phyloP scores from a whole-genome alignment of 169 alveolate species.

The Cryptosporidium felis region DNA sequence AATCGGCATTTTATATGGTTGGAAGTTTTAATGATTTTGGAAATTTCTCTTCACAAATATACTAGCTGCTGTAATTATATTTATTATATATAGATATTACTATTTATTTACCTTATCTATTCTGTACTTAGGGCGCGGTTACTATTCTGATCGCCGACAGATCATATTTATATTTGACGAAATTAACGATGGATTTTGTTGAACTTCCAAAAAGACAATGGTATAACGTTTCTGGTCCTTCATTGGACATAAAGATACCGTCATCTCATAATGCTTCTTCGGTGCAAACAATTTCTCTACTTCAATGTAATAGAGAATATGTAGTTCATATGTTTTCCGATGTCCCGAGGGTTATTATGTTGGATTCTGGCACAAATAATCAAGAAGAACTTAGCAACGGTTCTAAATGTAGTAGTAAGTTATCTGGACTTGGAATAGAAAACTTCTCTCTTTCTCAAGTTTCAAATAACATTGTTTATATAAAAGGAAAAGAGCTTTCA shows the following conservation, averaged over 20 bases:
- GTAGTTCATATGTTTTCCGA: conserved; percentile 65
- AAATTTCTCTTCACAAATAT: too few species aligned
- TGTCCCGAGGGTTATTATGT: conserved; percentile 45
- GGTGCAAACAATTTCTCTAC: conserved; percentile 7
- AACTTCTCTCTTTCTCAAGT: conserved; percentile 32
- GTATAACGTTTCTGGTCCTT: conserved; percentile 6
- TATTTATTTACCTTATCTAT: not conserved
- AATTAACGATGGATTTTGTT: conserved; percentile 20
- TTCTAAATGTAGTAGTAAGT: conserved; percentile 50
- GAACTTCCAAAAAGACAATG: conserved; percentile 15
- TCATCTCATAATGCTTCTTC: conserved; percentile 20
- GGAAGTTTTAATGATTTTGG: conserved; percentile 93
- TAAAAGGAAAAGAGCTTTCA: conserved; percentile 28
- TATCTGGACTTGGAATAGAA: conserved; percentile 53
- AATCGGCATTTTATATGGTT: conserved; percentile 95
- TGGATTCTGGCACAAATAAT: conserved; percentile 25
- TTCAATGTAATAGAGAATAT: conserved; percentile 61
- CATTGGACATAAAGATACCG: conserved; percentile 9
- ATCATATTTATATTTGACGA: too few species aligned
- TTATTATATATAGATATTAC: not conserved
- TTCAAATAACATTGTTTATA: conserved; percentile 40
- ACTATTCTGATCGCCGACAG: too few species aligned
- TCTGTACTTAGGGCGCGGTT: not conserved
- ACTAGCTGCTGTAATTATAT: not conserved
- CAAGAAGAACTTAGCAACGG: conserved; percentile 42